A percentile compares a stretch with the other conserved stretches of the same genome.
Conservation (phyloP, 768 basidiomycete species). For the Russula foetens region DNA sequence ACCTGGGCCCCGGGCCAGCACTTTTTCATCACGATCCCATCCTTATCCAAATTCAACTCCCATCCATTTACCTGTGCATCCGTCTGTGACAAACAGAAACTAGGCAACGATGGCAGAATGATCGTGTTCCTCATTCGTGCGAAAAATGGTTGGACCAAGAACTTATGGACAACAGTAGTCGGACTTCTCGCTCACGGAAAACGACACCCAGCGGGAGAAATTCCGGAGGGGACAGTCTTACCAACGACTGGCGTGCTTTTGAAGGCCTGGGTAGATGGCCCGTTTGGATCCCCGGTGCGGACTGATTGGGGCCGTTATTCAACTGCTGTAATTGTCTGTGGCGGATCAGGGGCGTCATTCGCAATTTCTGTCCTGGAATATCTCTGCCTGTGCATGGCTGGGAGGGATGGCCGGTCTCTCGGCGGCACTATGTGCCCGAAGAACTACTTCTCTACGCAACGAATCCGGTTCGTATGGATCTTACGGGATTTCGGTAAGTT, state of each 20-base stretch:
- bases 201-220: constrained; percentile 27
- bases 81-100: constrained; percentile 42
- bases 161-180: constrained; percentile 51
- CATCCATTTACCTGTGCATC: constrained; percentile 73
- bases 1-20: constrained; percentile 77
- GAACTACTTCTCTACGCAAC: constrained; percentile 33
- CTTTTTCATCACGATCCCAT: constrained; percentile 59
- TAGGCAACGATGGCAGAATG: constrained; percentile 40
- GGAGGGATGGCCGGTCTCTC: constrained; percentile 41
- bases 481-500: constrained; percentile 64
- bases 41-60: constrained; percentile 48
- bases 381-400: constrained; percentile 48
- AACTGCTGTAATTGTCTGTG: constrained; percentile 53
- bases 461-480: constrained; percentile 72
- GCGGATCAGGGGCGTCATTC: constrained; percentile 72
- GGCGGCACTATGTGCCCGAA: constrained; percentile 42
- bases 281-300: constrained; percentile 57
- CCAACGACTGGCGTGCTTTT: constrained; percentile 44
- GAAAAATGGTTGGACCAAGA: constrained; percentile 59
- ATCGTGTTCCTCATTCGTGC: constrained; percentile 64
- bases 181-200: constrained; percentile 28
- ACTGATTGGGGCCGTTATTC: constrained; percentile 53
- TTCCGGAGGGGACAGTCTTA: constrained; percentile 25
- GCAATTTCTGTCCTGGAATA: constrained; percentile 59
- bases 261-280: constrained; percentile 55